Percentiles rank a stretch among this genome's conserved stretches.
Conservation (phyloP, 176 grass and related monocot species). For the Oryza officinalis region DNA sequence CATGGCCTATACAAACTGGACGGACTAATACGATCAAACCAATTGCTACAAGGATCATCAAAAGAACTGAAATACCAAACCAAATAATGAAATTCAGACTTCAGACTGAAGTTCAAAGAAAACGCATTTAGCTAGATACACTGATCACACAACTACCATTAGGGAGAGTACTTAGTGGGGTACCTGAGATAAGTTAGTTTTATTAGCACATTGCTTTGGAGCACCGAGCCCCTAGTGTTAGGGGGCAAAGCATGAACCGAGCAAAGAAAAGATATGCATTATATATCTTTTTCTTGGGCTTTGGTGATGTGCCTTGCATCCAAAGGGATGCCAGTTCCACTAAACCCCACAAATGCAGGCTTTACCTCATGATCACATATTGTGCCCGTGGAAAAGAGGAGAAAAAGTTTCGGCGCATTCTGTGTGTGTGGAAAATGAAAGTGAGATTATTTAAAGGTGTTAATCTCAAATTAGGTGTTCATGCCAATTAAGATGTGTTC, state of each 20-base stretch:
- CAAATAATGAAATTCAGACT: constrained; percentile 17
- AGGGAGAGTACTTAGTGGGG: constrained; percentile 30
- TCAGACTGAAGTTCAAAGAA: constrained; percentile 23
- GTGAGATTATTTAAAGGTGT: background rate
- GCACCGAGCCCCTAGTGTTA: constrained; percentile 49
- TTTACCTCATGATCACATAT: constrained; percentile 55
- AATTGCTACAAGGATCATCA: background rate
- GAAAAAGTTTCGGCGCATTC: constrained; percentile 41
- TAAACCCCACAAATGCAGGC: constrained; percentile 50
- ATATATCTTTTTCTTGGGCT: constrained; percentile 40
- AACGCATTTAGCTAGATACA: constrained; percentile 7
- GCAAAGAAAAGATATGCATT: background rate
- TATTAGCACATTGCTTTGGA: constrained; percentile 26
- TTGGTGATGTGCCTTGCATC: constrained; percentile 56
- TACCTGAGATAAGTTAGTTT: constrained; percentile 45
- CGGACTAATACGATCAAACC: background rate
- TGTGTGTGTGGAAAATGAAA: background rate
- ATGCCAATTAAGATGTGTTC: background rate
- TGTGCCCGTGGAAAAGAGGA: constrained; percentile 40
- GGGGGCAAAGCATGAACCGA: constrained; percentile 51
- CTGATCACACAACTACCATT: constrained; percentile 29
- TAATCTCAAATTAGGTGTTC: background rate
- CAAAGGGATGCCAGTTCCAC: constrained; percentile 62
- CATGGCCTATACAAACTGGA: background rate
- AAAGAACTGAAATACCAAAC: background rate